These are phyloP conservation scores for Ascodesmis nigricans DNA, from an alignment of 495 filamentous ascomycete genomes.

Conservation along the genomic window DNA sequence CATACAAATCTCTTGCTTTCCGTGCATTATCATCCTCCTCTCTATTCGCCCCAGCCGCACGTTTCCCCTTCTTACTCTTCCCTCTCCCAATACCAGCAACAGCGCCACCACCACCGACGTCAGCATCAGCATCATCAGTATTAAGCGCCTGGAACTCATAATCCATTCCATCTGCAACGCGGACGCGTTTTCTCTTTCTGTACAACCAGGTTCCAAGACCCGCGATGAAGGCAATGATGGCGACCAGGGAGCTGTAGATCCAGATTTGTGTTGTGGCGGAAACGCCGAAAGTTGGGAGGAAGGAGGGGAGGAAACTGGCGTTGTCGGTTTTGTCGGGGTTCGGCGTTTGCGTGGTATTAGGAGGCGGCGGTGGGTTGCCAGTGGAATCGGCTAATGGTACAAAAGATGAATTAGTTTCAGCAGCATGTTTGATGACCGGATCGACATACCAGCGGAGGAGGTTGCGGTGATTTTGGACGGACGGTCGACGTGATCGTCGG, in stretches of 20 bases:
- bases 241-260: conserved; percentile 71
- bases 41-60: conserved; percentile 21
- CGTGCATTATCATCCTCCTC: conserved; percentile 28
- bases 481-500: conserved; percentile 54
- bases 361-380: conserved; percentile 24
- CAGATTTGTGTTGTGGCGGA: conserved; percentile 75
- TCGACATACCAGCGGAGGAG: too few species aligned
- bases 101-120: conserved; percentile 22
- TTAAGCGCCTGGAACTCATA: conserved; percentile 91
- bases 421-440: too few species aligned
- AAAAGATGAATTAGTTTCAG: too few species aligned
- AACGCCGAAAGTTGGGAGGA: conserved; percentile 87
- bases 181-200: conserved; percentile 51
- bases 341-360: conserved; percentile 20
- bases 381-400: background rate
- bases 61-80: conserved; percentile 23
- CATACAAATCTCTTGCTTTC: conserved; percentile 68
- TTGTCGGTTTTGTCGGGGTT: conserved; percentile 5
- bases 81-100: too few species aligned
- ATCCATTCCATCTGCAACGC: conserved; percentile 51
- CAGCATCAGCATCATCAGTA: conserved; percentile 53
- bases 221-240: conserved; percentile 68
- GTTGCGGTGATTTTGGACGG: too few species aligned
- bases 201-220: conserved; percentile 62
- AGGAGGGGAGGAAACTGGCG: conserved; percentile 55